A percentile compares a stretch with the other conserved stretches of the same genome.
Conservation (phyloP, 768 basidiomycete species). For the Tephrocybe sp. region DNA sequence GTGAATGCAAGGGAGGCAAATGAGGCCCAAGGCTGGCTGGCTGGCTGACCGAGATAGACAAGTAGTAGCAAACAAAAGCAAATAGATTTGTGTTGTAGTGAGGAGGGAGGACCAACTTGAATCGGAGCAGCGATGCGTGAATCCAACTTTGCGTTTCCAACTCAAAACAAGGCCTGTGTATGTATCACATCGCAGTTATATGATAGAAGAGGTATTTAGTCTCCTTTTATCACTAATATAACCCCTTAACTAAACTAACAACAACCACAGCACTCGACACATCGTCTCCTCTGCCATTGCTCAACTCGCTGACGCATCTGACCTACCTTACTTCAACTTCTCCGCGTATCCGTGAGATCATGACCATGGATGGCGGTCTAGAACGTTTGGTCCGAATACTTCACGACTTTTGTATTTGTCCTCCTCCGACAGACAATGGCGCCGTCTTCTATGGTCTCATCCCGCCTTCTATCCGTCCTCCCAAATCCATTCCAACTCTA, state of each 20-base stretch:
- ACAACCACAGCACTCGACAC: slow-evolving; percentile 45
- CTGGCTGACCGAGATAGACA: too few relatives aligned
- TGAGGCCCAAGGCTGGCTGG: too few relatives aligned
- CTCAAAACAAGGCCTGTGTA: slow-evolving; percentile 92
- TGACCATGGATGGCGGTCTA: slow-evolving; percentile 96
- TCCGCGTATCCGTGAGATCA: slow-evolving; percentile 95
- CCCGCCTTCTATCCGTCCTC: slow-evolving; percentile 56
- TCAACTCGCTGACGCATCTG: slow-evolving; percentile 95
- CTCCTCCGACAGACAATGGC: slow-evolving; percentile 79
- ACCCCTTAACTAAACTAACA: background rate
- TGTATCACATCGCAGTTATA: slow-evolving; percentile 94
- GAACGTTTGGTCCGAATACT: slow-evolving; percentile 93
- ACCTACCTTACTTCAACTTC: slow-evolving; percentile 97
- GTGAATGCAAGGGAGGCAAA: too few relatives aligned
- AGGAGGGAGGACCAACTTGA: too few relatives aligned
- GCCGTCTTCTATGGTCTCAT: slow-evolving; percentile 74
- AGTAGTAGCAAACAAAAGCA: too few relatives aligned
- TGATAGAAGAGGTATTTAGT: slow-evolving; percentile 77
- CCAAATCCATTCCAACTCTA: slow-evolving; percentile 55
- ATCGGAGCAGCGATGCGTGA: slow-evolving; percentile 65
- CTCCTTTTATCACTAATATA: slow-evolving; percentile 9
- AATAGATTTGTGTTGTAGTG: too few relatives aligned
- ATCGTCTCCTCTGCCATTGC: slow-evolving; percentile 38
- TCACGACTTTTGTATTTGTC: slow-evolving; percentile 82
- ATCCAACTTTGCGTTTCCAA: slow-evolving; percentile 92